A percentile compares a stretch with the other conserved stretches of the same genome.
These are phyloP conservation scores for Phanerodontia chrysosporium DNA, from an alignment of 768 basidiomycete species.

Conservation along the genomic window DNA sequence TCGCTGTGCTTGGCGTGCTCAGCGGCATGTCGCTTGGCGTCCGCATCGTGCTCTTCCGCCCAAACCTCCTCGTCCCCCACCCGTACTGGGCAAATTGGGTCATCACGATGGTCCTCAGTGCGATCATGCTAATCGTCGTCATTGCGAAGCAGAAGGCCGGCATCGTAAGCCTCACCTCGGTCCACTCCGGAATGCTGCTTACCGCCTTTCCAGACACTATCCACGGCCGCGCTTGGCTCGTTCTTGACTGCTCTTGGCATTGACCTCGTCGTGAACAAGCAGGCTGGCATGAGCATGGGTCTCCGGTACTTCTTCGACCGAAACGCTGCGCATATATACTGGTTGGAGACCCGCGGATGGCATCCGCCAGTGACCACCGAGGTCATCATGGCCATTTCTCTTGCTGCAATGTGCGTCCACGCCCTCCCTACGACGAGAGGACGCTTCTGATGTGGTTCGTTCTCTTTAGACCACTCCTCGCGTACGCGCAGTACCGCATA, in stretches of 20 bases:
- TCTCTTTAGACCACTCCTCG: slow-evolving; percentile 43
- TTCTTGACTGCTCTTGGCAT: slow-evolving; percentile 53
- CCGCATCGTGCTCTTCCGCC: slow-evolving; percentile 47
- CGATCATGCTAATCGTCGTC: slow-evolving; percentile 37
- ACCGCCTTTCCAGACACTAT: slow-evolving; percentile 17
- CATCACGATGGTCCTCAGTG: slow-evolving; percentile 43
- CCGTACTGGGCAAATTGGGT: slow-evolving; percentile 50
- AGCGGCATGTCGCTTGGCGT: slow-evolving; percentile 58
- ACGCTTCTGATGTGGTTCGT: background rate
- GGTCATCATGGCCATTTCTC: slow-evolving; percentile 48
- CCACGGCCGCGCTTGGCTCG: slow-evolving; percentile 56
- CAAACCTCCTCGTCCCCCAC: slow-evolving; percentile 42
- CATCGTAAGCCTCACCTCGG: slow-evolving; percentile 37
- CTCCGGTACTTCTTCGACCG: slow-evolving; percentile 61
- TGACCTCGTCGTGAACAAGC: slow-evolving; percentile 53
- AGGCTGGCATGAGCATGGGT: slow-evolving; percentile 60
- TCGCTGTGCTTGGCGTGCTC: slow-evolving; percentile 41
- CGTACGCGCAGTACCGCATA: slow-evolving; percentile 47
- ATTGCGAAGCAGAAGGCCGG: slow-evolving; percentile 43
- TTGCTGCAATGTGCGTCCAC: slow-evolving; percentile 49
- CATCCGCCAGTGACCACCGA: slow-evolving; percentile 46
- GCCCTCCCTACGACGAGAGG: background rate
- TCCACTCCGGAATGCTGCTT: slow-evolving; percentile 31
- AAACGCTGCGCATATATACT: slow-evolving; percentile 56
- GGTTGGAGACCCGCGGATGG: slow-evolving; percentile 32